phyloP scores from a whole-genome alignment of 2,329 filamentous ascomycete species.

The Botrytis hyacinthi region DNA sequence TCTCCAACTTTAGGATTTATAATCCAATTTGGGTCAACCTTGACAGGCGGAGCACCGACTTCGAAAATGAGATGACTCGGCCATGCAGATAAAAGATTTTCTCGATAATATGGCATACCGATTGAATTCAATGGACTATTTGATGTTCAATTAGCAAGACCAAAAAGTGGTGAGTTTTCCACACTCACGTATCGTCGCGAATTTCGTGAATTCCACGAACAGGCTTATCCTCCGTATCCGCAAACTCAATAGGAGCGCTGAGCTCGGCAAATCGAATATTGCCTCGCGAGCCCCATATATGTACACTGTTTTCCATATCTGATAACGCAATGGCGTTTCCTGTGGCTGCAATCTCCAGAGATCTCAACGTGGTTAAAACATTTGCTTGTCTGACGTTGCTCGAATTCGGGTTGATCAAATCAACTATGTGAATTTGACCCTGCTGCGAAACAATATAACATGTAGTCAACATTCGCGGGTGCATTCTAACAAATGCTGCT shows the following conservation, averaged over 20 bases:
- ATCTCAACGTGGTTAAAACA: conserved; percentile 57
- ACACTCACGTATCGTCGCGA: conserved; percentile 64
- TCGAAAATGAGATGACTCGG: conserved; percentile 81
- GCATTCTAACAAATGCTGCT: conserved; percentile 93
- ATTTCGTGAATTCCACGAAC: conserved; percentile 50
- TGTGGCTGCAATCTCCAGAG: conserved; percentile 67
- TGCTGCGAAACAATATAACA: conserved; percentile 89
- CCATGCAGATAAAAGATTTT: conserved; percentile 84
- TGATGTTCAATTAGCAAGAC: not conserved
- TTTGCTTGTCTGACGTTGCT: conserved; percentile 67
- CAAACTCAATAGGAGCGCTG: conserved; percentile 64
- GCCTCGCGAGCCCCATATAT: conserved; percentile 68
- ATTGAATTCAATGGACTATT: conserved; percentile 74
- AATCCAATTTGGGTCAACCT: conserved; percentile 69
- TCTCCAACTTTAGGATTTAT: conserved; percentile 68
- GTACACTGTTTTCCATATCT: conserved; percentile 63
- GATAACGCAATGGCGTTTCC: conserved; percentile 67
- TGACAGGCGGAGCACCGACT: conserved; percentile 76
- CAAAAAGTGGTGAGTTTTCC: not conserved
- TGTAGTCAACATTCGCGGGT: conserved; percentile 91
- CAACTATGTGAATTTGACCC: conserved; percentile 92
- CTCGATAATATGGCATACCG: conserved; percentile 92
- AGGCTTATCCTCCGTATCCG: conserved; percentile 53
- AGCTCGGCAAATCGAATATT: conserved; percentile 71
- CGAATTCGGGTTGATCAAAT: conserved; percentile 75